Conservation (phyloP, 192 early-diverging fungal genomes). For the Chytriomyces confervae region DNA sequence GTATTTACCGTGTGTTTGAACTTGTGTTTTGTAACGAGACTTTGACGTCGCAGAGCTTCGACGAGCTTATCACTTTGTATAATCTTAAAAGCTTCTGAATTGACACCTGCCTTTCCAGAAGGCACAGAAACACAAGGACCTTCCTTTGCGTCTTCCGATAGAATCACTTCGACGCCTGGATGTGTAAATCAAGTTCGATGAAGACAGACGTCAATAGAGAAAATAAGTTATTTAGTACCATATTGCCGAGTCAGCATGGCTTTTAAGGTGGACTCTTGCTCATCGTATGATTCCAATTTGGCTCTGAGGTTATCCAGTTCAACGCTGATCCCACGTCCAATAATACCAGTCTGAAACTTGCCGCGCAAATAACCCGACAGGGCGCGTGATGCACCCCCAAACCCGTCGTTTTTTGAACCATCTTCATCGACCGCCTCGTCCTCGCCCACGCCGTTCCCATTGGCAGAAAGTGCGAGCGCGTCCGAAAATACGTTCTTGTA, state of each 20-base stretch:
- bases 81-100: not conserved
- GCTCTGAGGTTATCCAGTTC: slow-evolving; percentile 8
- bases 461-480: not conserved
- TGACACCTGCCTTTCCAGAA: not conserved
- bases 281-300: not conserved
- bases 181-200: not conserved
- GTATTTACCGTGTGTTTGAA: slow-evolving; percentile 23
- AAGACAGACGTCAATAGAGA: not conserved
- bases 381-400: not conserved
- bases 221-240: not conserved
- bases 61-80: slow-evolving; percentile 23
- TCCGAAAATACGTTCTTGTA: slow-evolving; percentile 13
- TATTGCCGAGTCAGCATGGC: slow-evolving; percentile 17
- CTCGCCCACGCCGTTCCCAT: not conserved
- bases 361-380: not conserved
- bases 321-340: slow-evolving; percentile 5
- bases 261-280: not conserved
- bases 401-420: not conserved
- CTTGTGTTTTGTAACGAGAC: slow-evolving; percentile 14
- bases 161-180: slow-evolving; percentile 9
- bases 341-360: slow-evolving; percentile 11
- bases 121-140: slow-evolving; percentile 23
- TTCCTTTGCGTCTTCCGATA: slow-evolving; percentile 28
- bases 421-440: not conserved
- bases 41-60: slow-evolving; percentile 24